Conservation (phyloP, 169 alveolate genomes). For the Plasmodium gaboni region DNA sequence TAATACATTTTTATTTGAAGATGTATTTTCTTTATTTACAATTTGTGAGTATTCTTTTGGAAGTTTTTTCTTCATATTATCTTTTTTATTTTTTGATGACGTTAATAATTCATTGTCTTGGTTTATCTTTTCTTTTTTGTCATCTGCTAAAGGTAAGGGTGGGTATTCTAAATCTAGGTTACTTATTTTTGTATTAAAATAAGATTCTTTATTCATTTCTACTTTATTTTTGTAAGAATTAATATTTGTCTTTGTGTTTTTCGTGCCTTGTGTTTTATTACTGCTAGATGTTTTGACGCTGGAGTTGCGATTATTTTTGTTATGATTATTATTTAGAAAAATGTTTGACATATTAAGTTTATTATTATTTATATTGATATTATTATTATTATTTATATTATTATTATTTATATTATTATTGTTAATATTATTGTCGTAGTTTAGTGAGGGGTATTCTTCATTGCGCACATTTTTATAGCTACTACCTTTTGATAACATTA, state of each 20-base stretch:
- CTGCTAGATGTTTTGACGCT: background rate
- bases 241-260: background rate
- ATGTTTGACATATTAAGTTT: background rate
- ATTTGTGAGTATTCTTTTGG: background rate
- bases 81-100: constrained; percentile 15
- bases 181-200: background rate
- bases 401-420: background rate
- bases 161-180: constrained; percentile 45
- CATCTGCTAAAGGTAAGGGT: constrained; percentile 23
- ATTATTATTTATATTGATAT: background rate
- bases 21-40: background rate
- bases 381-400: no score
- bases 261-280: background rate
- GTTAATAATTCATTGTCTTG: background rate
- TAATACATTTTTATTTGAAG: background rate
- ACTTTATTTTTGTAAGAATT: constrained; percentile 63
- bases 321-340: background rate
- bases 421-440: background rate
- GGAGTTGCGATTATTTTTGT: no score
- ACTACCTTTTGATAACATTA: constrained; percentile 6
- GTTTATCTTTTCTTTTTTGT: constrained; percentile 16
- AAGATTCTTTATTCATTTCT: constrained; percentile 22
- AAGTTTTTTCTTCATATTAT: background rate
- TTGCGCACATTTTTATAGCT: background rate
- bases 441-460: constrained; percentile 44